Base-by-base conservation (phyloP, 805 yeast genomes). In the Pichia exigua region DNA sequence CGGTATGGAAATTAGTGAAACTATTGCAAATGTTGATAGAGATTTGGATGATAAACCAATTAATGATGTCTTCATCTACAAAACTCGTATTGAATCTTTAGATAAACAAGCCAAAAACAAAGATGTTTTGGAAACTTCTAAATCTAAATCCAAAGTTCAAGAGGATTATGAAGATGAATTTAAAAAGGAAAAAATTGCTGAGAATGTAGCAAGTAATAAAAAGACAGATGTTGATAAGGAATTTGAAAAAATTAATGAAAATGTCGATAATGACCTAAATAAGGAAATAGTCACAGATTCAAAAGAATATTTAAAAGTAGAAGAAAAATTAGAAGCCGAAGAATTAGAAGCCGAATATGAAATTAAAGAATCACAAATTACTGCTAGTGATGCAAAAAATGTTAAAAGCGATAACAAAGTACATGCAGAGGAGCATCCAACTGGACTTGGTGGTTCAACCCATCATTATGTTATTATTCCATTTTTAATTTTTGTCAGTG, bases 1-100 rank as follows among this genome's bases (percentile, higher is more conserved):
- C 40, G 94, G 94, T 6, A 68, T 77, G 52, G 85, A 83, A 22
- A 76, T 84, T 7, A 74, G 87, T 43, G 76, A 78, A 42, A 65
- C 73, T 57, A 73, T 88, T 55, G 90, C 85, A 65, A 69, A 71
- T 48, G 78, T 79, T 48, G 69, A 79, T 56, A 78, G 83, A 4
- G 66, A 65, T 46, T 51, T 51, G 1, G 38, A 53, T 0, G 73
- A 74, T 54, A 70, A 63, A 52, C 87, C 87, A 26, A 53, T 61
- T 6, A 63, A 65, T 28, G 74, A 73, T 21, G 70, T 82, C 13
- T 66, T 56, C 13, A 74, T 83, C 49, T n/a, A 43, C 17, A 43
- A 54, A 1, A 62, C 63, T 12, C 41, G 56, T 20, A n/a, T 26
- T 8, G 40, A 44, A 30, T 30, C 17, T 4, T 22, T 27, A 27